phyloP scores from a whole-genome alignment of 352 stramenopile genomes.

The Pythium oligandrum region DNA sequence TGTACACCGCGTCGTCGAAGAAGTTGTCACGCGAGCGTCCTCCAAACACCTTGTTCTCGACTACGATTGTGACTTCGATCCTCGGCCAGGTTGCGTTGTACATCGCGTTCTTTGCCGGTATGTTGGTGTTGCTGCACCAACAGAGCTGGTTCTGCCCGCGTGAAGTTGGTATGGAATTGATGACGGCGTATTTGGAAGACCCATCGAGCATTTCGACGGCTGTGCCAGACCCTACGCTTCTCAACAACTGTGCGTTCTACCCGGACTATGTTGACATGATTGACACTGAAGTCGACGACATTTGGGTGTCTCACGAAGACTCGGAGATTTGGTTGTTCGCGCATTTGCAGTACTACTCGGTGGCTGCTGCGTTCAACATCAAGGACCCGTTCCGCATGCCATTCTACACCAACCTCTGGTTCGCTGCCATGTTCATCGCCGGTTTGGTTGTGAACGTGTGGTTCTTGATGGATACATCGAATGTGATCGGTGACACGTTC shows the following conservation, averaged over 20 bases:
- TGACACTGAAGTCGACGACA: conserved; percentile 24
- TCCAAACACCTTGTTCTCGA: conserved; percentile 46
- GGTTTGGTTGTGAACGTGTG: conserved; percentile 37
- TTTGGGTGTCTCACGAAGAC: conserved; percentile 39
- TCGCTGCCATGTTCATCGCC: conserved; percentile 21
- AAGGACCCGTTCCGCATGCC: conserved; percentile 44
- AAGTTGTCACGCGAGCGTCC: conserved; percentile 30
- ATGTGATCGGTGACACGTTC: conserved; percentile 31
- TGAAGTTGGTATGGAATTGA: conserved; percentile 21
- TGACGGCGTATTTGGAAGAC: conserved; percentile 16
- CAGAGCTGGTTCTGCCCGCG: conserved; percentile 44
- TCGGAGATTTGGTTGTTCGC: conserved; percentile 53
- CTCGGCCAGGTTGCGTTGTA: conserved; percentile 41
- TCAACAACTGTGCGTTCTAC: conserved; percentile 27
- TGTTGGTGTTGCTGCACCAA: conserved; percentile 24
- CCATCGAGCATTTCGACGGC: conserved; percentile 2
- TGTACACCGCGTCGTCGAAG: conserved; percentile 35
- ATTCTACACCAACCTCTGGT: conserved; percentile 45
- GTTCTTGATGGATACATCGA: conserved; percentile 41
- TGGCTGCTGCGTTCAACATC: conserved; percentile 52
- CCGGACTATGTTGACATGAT: conserved; percentile 17
- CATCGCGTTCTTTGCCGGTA: conserved; percentile 38
- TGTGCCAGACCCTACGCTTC: not conserved
- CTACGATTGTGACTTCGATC: conserved; percentile 42
- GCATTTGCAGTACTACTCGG: conserved; percentile 45